Evolutionary conservation across 352 stramenopile species (phyloP).

Genomic region (Sclerospora graminicola): DNA sequence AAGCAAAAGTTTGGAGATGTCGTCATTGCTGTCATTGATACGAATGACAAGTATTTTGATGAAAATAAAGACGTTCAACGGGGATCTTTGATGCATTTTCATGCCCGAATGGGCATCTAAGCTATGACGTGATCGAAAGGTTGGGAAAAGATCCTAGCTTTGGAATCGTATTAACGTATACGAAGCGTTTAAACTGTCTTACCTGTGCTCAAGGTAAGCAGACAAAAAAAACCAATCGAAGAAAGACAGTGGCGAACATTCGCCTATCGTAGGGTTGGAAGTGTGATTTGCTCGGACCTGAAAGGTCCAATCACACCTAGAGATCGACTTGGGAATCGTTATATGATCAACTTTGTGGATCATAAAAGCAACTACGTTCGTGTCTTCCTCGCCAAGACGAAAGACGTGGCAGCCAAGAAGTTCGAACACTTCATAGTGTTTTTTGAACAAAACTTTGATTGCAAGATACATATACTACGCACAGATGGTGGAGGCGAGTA

Average conservation of each 20-base stretch:
- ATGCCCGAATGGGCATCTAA: slow-evolving; percentile 1
- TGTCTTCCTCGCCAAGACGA: slow-evolving; percentile 3
- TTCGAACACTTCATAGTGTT: slow-evolving; percentile 3
- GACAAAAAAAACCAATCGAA: slow-evolving; percentile 1
- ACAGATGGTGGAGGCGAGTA: slow-evolving; percentile 11
- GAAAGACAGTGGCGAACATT: slow-evolving; percentile 3
- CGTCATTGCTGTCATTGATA: neutral
- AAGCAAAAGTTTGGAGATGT: neutral
- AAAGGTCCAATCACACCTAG: slow-evolving; percentile 4
- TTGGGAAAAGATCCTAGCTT: neutral
- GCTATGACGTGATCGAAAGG: slow-evolving; percentile 1
- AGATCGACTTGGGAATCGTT: slow-evolving; percentile 1
- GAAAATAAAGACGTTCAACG: neutral
- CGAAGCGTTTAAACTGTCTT: slow-evolving; percentile 1
- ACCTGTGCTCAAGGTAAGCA: slow-evolving; percentile 10
- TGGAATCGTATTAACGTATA: slow-evolving; percentile 1
- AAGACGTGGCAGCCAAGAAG: slow-evolving; percentile 3
- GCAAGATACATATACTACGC: slow-evolving; percentile 4
- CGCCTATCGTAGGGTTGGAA: slow-evolving; percentile 10
- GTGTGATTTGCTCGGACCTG: slow-evolving; percentile 4
- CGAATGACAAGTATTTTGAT: neutral
- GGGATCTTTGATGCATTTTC: slow-evolving; percentile 1
- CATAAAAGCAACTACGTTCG: slow-evolving; percentile 7
- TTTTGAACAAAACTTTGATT: slow-evolving; percentile 6
- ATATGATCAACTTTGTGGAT: slow-evolving; percentile 3